Base-by-base conservation (phyloP, 768 basidiomycete genomes). In the Lactifluus echinatus region DNA sequence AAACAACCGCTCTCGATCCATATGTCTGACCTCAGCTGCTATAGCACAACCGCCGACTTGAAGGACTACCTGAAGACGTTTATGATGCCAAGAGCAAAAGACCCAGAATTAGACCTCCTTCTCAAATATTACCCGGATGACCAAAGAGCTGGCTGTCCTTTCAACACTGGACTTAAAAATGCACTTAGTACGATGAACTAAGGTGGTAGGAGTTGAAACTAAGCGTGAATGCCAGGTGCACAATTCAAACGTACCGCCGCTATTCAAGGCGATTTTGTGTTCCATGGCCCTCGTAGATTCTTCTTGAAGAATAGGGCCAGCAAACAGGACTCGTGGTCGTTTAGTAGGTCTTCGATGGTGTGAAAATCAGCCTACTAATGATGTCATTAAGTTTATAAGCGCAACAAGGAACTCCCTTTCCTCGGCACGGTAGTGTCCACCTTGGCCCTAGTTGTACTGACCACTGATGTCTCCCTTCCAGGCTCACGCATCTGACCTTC, bases 151-250 rank as follows among this genome's bases (percentile, higher is more conserved):
- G 62, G 62, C 10, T 40, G 33, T 50, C 62, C 62, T 11, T 63
- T 63, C 50, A 60, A 61, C 50, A 63, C 60, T 5, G 62, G 62
- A 7, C 1, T 61, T 8, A 43, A 43, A 23, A 63, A 57, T 29
- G 33, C 15, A 7, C 56, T 77, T 5, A 73, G 75, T 2, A 57
- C 74, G 6, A 7, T 26, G 24, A 28, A 26, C 49, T 36, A 26
- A 17, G 37, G 4, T 26, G 24, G 19, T 8, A 23, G 39, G 29
- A 40, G 7, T 19, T 24, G 36, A 26, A 47, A 4, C 33, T 47
- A 1, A 26, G 26, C 2, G 42, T 23, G 46, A 21, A 7, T 11
- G 2, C 34, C 43, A 51, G 55, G 55, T 8, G 29, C 56, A n/a
- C 62, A 63, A 42, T 63, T 61, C 44, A 63, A 63, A 48, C 55